Evolutionary conservation across 2,329 filamentous ascomycete species (phyloP).

Genomic region (Fusarium tjaetaba): DNA sequence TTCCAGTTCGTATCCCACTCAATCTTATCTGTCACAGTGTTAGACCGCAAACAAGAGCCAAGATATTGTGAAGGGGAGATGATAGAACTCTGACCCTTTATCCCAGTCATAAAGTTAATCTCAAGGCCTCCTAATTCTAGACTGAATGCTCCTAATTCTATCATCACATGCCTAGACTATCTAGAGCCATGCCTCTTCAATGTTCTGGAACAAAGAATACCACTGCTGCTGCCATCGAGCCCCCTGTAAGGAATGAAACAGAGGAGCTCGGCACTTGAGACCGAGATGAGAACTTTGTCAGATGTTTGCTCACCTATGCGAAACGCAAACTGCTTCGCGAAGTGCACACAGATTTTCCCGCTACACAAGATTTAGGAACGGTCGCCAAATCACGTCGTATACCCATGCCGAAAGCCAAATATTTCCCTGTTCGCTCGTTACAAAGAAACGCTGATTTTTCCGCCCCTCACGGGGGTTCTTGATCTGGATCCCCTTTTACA

Average conservation of each 20-base stretch:
- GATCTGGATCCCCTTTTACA: constrained; percentile 13
- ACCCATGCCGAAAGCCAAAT: constrained; percentile 16
- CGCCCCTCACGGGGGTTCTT: constrained; percentile 12
- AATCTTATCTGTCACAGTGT: neutral
- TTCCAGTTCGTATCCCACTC: neutral
- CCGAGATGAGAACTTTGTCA: neutral
- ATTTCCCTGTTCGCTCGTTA: constrained; percentile 4
- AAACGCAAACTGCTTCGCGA: constrained; percentile 21
- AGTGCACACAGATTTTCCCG: neutral
- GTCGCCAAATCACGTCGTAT: neutral
- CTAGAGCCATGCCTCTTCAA: neutral
- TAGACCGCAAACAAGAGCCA: neutral
- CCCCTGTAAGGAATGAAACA: neutral
- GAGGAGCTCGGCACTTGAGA: constrained; percentile 11
- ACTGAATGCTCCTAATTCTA: neutral
- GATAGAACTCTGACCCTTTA: neutral
- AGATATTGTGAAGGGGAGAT: neutral
- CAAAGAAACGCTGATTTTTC: neutral
- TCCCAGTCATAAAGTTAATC: neutral
- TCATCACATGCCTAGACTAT: neutral
- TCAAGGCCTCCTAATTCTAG: neutral
- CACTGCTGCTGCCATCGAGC: neutral
- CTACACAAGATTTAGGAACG: constrained; percentile 9
- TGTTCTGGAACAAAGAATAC: neutral
- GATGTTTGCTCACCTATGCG: constrained; percentile 6